A percentile compares a stretch with the other conserved stretches of the same genome.
Evolutionary conservation across 75 land plant genomes (phyloP).

Genomic region (Picea glauca): DNA sequence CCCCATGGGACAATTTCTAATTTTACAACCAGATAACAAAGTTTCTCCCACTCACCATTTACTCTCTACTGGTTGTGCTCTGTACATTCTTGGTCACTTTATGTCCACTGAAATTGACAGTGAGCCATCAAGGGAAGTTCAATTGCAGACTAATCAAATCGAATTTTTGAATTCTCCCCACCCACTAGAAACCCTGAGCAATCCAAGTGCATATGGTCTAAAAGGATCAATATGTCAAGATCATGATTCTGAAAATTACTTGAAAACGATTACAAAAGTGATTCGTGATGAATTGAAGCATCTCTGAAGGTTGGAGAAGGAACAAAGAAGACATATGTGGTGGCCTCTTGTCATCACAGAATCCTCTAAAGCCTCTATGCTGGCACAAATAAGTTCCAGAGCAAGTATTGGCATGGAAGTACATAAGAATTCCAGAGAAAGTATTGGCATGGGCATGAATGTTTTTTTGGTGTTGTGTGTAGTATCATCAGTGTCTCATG

Average conservation of each 20-base stretch:
- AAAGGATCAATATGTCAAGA: conserved; percentile 70
- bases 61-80: conserved; percentile 79
- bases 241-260: conserved; percentile 79
- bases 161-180: conserved; percentile 87
- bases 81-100: conserved; percentile 51
- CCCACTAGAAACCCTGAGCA: conserved; percentile 88
- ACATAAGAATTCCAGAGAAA: conserved; percentile 1
- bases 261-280: conserved; percentile 34
- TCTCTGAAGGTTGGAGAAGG: conserved; percentile 43
- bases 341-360: conserved; percentile 52
- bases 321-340: conserved; percentile 48
- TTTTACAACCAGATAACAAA: conserved; percentile 78
- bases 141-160: conserved; percentile 51
- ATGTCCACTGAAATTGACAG: conserved; percentile 6
- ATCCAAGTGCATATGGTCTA: conserved; percentile 78
- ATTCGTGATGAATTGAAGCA: conserved; percentile 52
- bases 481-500: background rate
- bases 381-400: conserved; percentile 1
- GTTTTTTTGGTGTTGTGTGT: conserved; percentile 18
- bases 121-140: conserved; percentile 16
- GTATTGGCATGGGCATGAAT: background rate
- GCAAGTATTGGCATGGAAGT: conserved; percentile 1
- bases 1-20: conserved; percentile 86
- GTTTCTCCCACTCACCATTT: conserved; percentile 76
- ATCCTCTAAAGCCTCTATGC: background rate